These are phyloP conservation scores for Macadamia tetraphylla DNA, from an alignment of 164 flowering plant genomes.

Conservation along the genomic window DNA sequence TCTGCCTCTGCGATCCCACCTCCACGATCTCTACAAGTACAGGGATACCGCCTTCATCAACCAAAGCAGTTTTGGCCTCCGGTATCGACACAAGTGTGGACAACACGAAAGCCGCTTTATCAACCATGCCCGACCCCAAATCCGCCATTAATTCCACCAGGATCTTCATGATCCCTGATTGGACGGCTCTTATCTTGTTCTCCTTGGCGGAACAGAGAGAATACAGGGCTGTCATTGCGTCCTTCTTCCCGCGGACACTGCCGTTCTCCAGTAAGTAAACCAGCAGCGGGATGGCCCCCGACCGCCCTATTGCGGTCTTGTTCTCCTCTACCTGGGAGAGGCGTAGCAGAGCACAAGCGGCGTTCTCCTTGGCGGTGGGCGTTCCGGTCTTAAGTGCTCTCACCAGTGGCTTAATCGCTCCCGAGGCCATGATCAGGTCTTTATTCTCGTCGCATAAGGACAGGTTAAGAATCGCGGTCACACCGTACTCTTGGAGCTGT, in stretches of 20 bases:
- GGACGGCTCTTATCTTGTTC: slow-evolving; percentile 65
- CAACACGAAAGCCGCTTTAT: slow-evolving; percentile 76
- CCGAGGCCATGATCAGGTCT: slow-evolving; percentile 46
- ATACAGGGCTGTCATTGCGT: slow-evolving; percentile 76
- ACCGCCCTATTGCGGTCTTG: slow-evolving; percentile 63
- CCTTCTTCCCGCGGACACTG: slow-evolving; percentile 69
- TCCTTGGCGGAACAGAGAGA: slow-evolving; percentile 62
- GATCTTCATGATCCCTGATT: slow-evolving; percentile 67
- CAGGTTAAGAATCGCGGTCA: slow-evolving; percentile 73
- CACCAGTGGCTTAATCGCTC: slow-evolving; percentile 72
- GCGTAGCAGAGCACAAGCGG: slow-evolving; percentile 84
- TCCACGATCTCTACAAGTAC: slow-evolving; percentile 85
- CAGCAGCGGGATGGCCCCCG: slow-evolving; percentile 76
- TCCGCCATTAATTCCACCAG: slow-evolving; percentile 86
- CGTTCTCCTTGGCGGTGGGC: slow-evolving; percentile 68
- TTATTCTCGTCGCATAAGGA: slow-evolving; percentile 80
- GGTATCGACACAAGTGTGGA: slow-evolving; percentile 33
- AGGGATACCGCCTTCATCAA: slow-evolving; percentile 88
- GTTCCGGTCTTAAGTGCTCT: slow-evolving; percentile 58
- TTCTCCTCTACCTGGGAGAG: slow-evolving; percentile 62
- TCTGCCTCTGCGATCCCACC: slow-evolving; percentile 73
- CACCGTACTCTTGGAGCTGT: slow-evolving; percentile 70
- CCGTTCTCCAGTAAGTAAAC: slow-evolving; percentile 62
- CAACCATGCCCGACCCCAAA: slow-evolving; percentile 74
- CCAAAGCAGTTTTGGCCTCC: slow-evolving; percentile 56